These are phyloP conservation scores for Rhynchosporium secalis DNA, from an alignment of 2,329 filamentous ascomycete species.

Conservation along the genomic window DNA sequence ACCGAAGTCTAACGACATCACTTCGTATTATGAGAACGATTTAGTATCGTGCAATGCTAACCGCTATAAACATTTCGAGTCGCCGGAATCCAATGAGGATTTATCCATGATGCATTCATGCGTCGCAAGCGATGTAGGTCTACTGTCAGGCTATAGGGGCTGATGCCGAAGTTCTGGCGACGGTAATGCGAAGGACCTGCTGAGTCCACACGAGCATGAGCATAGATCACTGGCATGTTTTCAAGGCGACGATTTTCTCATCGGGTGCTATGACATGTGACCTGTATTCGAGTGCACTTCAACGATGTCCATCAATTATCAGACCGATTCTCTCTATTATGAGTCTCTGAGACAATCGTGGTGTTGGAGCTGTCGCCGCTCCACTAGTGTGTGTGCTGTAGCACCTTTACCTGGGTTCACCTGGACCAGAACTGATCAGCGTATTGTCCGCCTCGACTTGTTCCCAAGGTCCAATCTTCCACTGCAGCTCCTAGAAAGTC, in stretches of 20 bases:
- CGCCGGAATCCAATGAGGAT: slow-evolving; percentile 3
- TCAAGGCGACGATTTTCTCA: neutral
- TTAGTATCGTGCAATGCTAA: neutral
- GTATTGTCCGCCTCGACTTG: no score
- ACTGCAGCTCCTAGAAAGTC: no score
- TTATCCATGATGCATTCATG: neutral
- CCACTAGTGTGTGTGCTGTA: neutral
- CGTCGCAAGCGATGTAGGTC: neutral
- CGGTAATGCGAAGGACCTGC: neutral
- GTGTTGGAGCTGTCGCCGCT: neutral
- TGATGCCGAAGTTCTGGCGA: slow-evolving; percentile 1
- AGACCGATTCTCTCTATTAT: no score
- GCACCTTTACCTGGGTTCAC: no score
- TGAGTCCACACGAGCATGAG: neutral
- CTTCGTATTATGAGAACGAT: neutral
- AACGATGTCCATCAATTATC: no score
- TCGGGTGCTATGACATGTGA: neutral
- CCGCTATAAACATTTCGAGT: neutral
- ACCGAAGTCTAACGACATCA: neutral
- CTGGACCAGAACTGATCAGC: no score
- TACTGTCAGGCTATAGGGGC: neutral
- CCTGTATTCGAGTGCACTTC: no score
- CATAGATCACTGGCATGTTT: neutral
- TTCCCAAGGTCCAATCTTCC: no score
- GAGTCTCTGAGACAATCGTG: no score